Evolutionary conservation across 1,139 yeast species (phyloP), one percentile per base, ranked within the genome.

Genomic region (Suhomyces wounanorum): DNA sequence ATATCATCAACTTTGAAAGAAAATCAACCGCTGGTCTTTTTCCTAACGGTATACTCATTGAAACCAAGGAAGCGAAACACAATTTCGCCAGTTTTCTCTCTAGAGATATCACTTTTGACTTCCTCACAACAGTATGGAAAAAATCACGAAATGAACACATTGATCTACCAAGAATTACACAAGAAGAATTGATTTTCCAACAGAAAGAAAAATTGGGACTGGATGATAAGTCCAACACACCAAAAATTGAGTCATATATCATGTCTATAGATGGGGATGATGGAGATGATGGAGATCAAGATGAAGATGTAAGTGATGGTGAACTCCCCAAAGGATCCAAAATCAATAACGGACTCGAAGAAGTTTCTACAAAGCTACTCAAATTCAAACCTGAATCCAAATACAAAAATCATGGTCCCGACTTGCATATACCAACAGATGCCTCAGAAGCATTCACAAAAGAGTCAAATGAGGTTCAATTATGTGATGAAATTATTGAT

Each of bases 11-110:
- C 25, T 79, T 94, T 59, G 97, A 91, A 59, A 89, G 89, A 68
- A 84, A 84, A 55, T 78, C 84, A 41, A 90, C 97, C 0, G 97
- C 91, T 1, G 96, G 96, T 0, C 73, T 94, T 31, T 90, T 94
- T 63, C 97, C 97, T 14, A 92, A 92, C 66, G 98, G 96, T 1
- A 88, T 92, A 16, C 75, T 81, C 11, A 75, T 91, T n/a, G 86
- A 84, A 55, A 87, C 96, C 1, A 75, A 72, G 9, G 87, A 83
- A 53, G 80, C 84, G 1, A 82, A 81, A 55, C 89, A 91, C 60
- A 79, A 79, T 3, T 92, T 94, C 75, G 97, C 97, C 16, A 89
- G 96, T 54, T 90, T 94, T 62, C 75, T 90, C 6, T 84, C 96
- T 1, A 75, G 98, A 55, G 97, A 92, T 64, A 69, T 83, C 3